Conservation (phyloP, 129 eudicot genomes). For the Smallanthus sonchifolius region DNA sequence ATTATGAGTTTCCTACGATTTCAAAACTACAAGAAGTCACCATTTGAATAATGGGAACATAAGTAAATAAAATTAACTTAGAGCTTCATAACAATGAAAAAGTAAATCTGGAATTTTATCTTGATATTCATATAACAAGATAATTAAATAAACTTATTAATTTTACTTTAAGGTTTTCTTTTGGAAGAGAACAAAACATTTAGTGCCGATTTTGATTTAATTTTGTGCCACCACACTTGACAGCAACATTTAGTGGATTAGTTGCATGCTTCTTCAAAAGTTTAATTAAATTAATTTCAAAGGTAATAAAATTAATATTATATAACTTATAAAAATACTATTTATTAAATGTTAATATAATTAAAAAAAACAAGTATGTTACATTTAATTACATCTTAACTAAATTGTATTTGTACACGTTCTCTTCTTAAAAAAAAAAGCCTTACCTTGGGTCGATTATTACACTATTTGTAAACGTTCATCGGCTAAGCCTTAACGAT, state of each 20-base stretch:
- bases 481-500: no score
- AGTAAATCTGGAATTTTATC: not conserved
- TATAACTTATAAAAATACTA: not conserved
- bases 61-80: not conserved
- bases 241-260: conserved; percentile 36
- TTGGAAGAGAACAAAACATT: not conserved
- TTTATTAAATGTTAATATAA: not conserved
- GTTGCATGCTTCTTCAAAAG: conserved; percentile 30
- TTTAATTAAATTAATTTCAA: not conserved
- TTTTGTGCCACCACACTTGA: conserved; percentile 26
- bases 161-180: not conserved
- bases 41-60: no score
- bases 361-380: no score
- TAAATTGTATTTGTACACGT: no score
- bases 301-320: not conserved
- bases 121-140: not conserved
- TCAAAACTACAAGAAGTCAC: not conserved
- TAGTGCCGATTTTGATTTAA: conserved; percentile 14
- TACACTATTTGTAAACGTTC: no score
- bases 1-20: not conserved
- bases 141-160: not conserved
- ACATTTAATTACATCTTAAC: no score
- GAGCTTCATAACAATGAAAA: not conserved
- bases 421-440: no score
- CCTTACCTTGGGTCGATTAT: no score